These are phyloP conservation scores for Rhizoclosmatium globosum DNA, from an alignment of 192 early-diverging fungal genomes.

Conservation along the genomic window DNA sequence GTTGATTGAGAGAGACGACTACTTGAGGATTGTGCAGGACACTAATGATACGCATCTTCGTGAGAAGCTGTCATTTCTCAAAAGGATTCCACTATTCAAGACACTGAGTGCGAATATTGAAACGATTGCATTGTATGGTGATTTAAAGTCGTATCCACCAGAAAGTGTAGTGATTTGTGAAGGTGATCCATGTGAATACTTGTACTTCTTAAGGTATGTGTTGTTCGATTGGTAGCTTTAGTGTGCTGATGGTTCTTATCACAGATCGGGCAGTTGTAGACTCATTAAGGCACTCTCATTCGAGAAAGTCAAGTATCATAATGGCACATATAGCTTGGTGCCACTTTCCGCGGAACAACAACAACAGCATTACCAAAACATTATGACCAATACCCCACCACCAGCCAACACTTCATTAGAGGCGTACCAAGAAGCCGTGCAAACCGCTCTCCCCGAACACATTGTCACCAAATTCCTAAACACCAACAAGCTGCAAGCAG, in stretches of 20 bases:
- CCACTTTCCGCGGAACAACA: constrained; percentile 18
- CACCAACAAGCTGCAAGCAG: constrained; percentile 37
- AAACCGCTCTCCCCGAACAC: constrained; percentile 4
- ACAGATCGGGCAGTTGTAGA: constrained; percentile 49
- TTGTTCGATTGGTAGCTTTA: not conserved
- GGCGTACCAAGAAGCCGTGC: not conserved
- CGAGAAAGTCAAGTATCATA: constrained; percentile 33
- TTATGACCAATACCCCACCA: constrained; percentile 1
- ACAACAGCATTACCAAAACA: not conserved
- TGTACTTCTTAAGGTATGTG: constrained; percentile 46
- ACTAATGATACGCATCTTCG: constrained; percentile 18
- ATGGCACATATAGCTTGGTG: not conserved
- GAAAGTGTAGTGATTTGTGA: constrained; percentile 42
- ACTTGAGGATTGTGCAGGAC: constrained; percentile 33
- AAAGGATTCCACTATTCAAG: constrained; percentile 36
- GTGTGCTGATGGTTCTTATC: not conserved
- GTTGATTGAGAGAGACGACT: constrained; percentile 36
- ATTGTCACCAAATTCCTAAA: constrained; percentile 46
- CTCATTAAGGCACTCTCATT: constrained; percentile 47
- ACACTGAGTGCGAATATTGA: constrained; percentile 39
- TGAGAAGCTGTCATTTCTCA: constrained; percentile 30
- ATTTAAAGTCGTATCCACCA: constrained; percentile 33
- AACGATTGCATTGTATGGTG: constrained; percentile 34
- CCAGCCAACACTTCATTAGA: not conserved
- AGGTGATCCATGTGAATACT: constrained; percentile 35